Percentiles rank a stretch among this genome's conserved stretches.
phyloP scores from a whole-genome alignment of 2,329 filamentous ascomycete genomes.

The Botrytis squamosa region DNA sequence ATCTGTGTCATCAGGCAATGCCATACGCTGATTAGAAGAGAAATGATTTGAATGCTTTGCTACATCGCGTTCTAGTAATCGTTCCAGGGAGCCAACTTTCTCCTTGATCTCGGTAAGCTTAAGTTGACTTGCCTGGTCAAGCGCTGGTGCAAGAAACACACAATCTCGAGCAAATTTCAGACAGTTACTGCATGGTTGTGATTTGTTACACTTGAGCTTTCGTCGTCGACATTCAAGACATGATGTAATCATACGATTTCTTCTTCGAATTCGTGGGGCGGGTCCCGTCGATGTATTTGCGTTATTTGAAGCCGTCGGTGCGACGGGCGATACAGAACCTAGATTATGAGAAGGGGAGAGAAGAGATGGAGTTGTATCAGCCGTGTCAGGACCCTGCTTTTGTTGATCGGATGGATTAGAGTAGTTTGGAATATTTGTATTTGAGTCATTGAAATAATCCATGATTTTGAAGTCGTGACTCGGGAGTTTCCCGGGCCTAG shows the following conservation, averaged over 20 bases:
- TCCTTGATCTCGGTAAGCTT: constrained; percentile 77
- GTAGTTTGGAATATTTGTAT: not conserved
- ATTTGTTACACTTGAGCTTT: constrained; percentile 77
- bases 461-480: constrained; percentile 1
- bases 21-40: constrained; percentile 25
- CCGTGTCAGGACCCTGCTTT: not conserved
- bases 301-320: constrained; percentile 15
- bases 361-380: not conserved
- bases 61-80: constrained; percentile 67
- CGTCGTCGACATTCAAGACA: constrained; percentile 71
- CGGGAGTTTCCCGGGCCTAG: not conserved
- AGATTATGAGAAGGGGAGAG: not conserved
- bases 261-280: constrained; percentile 41
- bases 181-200: constrained; percentile 59
- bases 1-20: constrained; percentile 49
- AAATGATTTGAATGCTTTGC: constrained; percentile 45
- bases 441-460: constrained; percentile 6
- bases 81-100: constrained; percentile 70
- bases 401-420: constrained; percentile 4
- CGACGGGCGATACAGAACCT: constrained; percentile 9
- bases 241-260: constrained; percentile 66
- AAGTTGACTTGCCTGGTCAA: constrained; percentile 68
- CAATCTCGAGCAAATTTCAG: constrained; percentile 49
- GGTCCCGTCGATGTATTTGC: constrained; percentile 4
- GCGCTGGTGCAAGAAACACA: constrained; percentile 40